These are phyloP conservation scores for Pisolithus microcarpus DNA, from an alignment of 768 basidiomycete species.

Conservation along the genomic window DNA sequence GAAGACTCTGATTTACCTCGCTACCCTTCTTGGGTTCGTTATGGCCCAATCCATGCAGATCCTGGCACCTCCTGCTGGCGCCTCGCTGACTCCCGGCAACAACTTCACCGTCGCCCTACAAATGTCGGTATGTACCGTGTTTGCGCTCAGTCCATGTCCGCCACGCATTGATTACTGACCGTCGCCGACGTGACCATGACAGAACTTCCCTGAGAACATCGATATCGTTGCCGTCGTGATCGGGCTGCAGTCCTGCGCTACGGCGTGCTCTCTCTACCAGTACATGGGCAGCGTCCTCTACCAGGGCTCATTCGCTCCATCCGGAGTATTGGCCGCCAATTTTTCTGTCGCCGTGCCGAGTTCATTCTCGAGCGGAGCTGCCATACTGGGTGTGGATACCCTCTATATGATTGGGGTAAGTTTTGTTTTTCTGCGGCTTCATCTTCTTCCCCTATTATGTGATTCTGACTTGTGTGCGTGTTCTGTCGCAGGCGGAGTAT, in stretches of 20 bases:
- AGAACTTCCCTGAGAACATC: constrained; percentile 19
- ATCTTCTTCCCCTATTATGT: no score
- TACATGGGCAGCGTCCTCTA: constrained; percentile 28
- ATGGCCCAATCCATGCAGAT: constrained; percentile 12
- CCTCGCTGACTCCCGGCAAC: constrained; percentile 5
- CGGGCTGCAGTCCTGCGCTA: constrained; percentile 22
- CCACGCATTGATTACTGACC: background rate
- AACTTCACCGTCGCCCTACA: constrained; percentile 10
- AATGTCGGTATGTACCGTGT: constrained; percentile 11
- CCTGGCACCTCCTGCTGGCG: constrained; percentile 5
- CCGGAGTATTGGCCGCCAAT: constrained; percentile 20
- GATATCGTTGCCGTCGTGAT: constrained; percentile 26
- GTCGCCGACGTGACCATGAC: background rate
- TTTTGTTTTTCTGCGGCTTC: constrained; percentile 12
- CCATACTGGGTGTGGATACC: constrained; percentile 32
- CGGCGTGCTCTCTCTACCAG: constrained; percentile 16
- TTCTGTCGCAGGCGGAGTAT: constrained; percentile 6
- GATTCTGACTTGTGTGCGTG: no score
- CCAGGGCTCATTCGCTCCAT: constrained; percentile 25
- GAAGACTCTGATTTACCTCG: constrained; percentile 10
- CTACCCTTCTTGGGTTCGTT: constrained; percentile 6
- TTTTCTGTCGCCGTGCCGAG: constrained; percentile 27
- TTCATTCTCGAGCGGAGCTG: constrained; percentile 17
- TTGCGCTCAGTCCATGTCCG: background rate
- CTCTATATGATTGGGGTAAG: constrained; percentile 36